Evolutionary conservation across 1,284 basidiomycete species (phyloP).

Genomic region (Afroboletus lepidellus): DNA sequence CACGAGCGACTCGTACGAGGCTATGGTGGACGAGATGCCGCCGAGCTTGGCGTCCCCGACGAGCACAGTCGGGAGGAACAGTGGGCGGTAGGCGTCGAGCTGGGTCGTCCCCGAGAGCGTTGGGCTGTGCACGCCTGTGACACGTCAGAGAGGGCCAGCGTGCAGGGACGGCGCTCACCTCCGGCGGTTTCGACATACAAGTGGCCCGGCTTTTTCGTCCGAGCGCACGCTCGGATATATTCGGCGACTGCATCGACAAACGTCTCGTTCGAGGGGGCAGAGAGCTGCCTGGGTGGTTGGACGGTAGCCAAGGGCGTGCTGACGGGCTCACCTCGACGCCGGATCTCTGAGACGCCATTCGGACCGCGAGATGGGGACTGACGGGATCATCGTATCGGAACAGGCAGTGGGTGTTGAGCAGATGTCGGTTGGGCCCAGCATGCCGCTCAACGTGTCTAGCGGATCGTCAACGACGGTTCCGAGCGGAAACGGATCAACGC

Average conservation of each 20-base stretch:
- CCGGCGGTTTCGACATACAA: slow-evolving; percentile 95
- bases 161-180: slow-evolving; percentile 52
- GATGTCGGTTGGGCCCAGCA: slow-evolving; percentile 41
- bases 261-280: slow-evolving; percentile 58
- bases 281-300: slow-evolving; percentile 16
- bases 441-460: slow-evolving; percentile 70
- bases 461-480: not conserved
- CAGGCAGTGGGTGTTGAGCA: slow-evolving; percentile 70
- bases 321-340: slow-evolving; percentile 24
- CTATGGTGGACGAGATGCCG: slow-evolving; percentile 92
- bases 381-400: slow-evolving; percentile 88
- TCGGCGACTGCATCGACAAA: slow-evolving; percentile 68
- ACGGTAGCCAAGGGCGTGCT: not conserved
- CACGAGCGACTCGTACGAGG: slow-evolving; percentile 88
- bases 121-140: slow-evolving; percentile 88
- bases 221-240: slow-evolving; percentile 58
- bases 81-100: slow-evolving; percentile 78
- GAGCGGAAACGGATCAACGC: slow-evolving; percentile 24
- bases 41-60: slow-evolving; percentile 89
- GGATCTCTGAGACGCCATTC: slow-evolving; percentile 49
- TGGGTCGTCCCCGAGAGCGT: slow-evolving; percentile 86
- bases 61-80: slow-evolving; percentile 85
- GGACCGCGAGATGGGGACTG: slow-evolving; percentile 88
- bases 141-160: slow-evolving; percentile 3
- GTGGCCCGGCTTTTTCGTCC: slow-evolving; percentile 40